Conservation (phyloP, 1,139 yeast species). For the Yamadazyma pseudoaaseri region DNA sequence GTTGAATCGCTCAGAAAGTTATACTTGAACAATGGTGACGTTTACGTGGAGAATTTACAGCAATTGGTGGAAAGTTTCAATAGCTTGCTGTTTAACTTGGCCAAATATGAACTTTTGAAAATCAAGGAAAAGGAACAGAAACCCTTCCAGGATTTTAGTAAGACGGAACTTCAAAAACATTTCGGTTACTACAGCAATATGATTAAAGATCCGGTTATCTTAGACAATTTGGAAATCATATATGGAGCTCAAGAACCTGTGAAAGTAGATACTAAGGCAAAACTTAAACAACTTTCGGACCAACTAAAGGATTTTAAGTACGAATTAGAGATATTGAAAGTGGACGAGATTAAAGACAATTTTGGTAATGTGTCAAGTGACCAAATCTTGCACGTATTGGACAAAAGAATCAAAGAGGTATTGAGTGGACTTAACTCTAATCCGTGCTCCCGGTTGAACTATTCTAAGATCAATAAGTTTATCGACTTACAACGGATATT, state of each 20-base stretch:
- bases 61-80: slow-evolving; percentile 11
- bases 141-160: slow-evolving; percentile 9
- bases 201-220: slow-evolving; percentile 10
- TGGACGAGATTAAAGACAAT: slow-evolving; percentile 15
- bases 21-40: slow-evolving; percentile 13
- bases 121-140: slow-evolving; percentile 10
- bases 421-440: slow-evolving; percentile 16
- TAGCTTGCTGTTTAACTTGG: slow-evolving; percentile 9
- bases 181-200: slow-evolving; percentile 14
- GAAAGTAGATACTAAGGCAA: not conserved
- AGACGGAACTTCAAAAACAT: slow-evolving; percentile 9
- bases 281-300: not conserved
- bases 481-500: slow-evolving; percentile 14
- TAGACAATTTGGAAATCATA: slow-evolving; percentile 11
- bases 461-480: slow-evolving; percentile 6
- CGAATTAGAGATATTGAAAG: slow-evolving; percentile 11
- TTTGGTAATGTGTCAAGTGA: slow-evolving; percentile 15
- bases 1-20: slow-evolving; percentile 9
- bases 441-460: slow-evolving; percentile 16
- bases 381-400: slow-evolving; percentile 19
- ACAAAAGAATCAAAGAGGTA: slow-evolving; percentile 20
- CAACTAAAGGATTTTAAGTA: slow-evolving; percentile 9
- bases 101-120: slow-evolving; percentile 7
- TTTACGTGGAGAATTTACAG: slow-evolving; percentile 12
- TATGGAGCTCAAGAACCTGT: slow-evolving; percentile 1